These are phyloP conservation scores for Syzygium aqueum DNA, from an alignment of 345 rosid species.

Conservation along the genomic window DNA sequence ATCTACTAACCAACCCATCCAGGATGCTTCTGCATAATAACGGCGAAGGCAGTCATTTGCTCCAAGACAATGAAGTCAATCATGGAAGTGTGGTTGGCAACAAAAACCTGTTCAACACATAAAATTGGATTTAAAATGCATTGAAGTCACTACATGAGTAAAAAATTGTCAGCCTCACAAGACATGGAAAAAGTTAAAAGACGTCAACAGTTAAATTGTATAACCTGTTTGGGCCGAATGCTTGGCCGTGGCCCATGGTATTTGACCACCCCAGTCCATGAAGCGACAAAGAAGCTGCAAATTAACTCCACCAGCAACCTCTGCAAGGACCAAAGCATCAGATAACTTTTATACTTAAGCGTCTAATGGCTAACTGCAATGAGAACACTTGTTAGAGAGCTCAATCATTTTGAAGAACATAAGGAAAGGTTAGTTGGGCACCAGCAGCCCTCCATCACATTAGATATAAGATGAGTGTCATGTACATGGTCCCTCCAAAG, in stretches of 20 bases:
- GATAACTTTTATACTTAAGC: background rate
- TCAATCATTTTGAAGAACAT: background rate
- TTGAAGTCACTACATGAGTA: background rate
- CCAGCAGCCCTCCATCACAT: background rate
- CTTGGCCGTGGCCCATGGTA: constrained; percentile 99
- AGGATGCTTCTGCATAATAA: constrained; percentile 99
- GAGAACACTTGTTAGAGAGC: background rate
- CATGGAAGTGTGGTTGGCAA: constrained; percentile 99
- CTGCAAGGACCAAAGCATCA: constrained; percentile 21
- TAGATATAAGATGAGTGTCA: background rate
- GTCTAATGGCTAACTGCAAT: background rate
- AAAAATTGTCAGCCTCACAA: background rate
- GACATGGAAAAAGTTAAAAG: background rate
- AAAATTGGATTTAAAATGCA: background rate
- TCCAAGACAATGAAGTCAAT: constrained; percentile 92
- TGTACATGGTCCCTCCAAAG: background rate
- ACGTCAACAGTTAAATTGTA: background rate
- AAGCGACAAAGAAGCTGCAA: constrained; percentile 97
- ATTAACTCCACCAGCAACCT: constrained; percentile 94
- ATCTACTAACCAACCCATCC: constrained; percentile 97
- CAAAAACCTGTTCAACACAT: constrained; percentile 63
- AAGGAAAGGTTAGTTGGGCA: background rate
- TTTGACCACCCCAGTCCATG: constrained; percentile 97
- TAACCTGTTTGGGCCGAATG: constrained; percentile 90
- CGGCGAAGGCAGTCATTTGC: constrained; percentile 98